Conservation (phyloP, 352 stramenopile genomes). For the Phytophthora foliorum region DNA sequence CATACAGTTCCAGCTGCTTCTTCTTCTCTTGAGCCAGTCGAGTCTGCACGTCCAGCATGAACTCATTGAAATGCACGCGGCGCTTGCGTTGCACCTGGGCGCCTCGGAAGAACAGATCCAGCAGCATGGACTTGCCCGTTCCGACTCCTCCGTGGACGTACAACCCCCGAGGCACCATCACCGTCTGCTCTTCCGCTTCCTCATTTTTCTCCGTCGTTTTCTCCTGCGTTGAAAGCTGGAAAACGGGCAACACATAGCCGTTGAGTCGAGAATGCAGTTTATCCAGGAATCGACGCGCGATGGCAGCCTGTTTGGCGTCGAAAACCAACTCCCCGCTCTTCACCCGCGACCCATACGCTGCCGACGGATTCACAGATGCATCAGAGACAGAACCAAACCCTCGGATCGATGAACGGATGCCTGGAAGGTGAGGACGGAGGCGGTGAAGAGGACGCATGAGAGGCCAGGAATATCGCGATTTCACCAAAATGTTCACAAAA, state of each 20-base stretch:
- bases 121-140: constrained; percentile 97
- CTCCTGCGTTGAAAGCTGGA: constrained; percentile 10
- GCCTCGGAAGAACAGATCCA: constrained; percentile 95
- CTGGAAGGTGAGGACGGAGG: constrained; percentile 15
- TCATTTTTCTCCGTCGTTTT: background rate
- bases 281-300: constrained; percentile 60
- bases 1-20: constrained; percentile 78
- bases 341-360: constrained; percentile 42
- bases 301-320: constrained; percentile 42
- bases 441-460: constrained; percentile 16
- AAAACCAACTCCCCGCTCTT: constrained; percentile 32
- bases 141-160: constrained; percentile 97
- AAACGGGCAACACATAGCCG: constrained; percentile 60
- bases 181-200: constrained; percentile 12
- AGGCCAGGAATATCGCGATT: background rate
- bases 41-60: constrained; percentile 97
- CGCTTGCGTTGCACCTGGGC: constrained; percentile 76
- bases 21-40: constrained; percentile 93
- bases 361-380: constrained; percentile 38
- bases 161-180: constrained; percentile 86
- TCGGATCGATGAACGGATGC: constrained; percentile 11
- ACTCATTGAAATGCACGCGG: constrained; percentile 98
- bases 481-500: constrained; percentile 1
- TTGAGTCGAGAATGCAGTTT: constrained; percentile 66
- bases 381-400: constrained; percentile 13